Evolutionary conservation across 345 rosid species (phyloP).

Genomic region (Eucalyptus brandiana): DNA sequence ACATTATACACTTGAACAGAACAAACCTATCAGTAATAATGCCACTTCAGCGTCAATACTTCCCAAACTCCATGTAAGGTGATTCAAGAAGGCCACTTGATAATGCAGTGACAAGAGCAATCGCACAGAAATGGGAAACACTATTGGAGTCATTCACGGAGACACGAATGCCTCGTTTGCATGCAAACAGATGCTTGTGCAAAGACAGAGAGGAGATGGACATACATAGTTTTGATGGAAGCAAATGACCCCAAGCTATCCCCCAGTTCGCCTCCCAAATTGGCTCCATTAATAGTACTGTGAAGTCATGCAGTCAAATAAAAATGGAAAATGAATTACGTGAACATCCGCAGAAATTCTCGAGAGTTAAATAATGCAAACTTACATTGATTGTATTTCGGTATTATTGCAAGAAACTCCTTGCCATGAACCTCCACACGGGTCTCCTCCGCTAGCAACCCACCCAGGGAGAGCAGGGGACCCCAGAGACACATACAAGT

Average conservation of each 20-base stretch:
- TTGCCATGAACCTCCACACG: slow-evolving; percentile 91
- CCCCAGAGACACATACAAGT: slow-evolving; percentile 60
- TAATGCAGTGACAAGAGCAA: background rate
- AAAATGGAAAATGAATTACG: background rate
- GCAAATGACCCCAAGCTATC: slow-evolving; percentile 47
- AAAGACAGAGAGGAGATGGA: background rate
- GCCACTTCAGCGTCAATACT: background rate
- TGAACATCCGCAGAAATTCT: background rate
- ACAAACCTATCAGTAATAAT: background rate
- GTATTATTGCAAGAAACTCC: slow-evolving; percentile 69
- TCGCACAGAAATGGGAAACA: background rate
- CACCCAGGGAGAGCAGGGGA: slow-evolving; percentile 83
- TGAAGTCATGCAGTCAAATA: background rate
- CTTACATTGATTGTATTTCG: slow-evolving; percentile 47
- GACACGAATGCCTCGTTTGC: background rate
- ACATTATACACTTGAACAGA: background rate
- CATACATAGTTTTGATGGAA: slow-evolving; percentile 80
- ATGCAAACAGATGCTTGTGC: background rate
- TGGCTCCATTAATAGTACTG: slow-evolving; percentile 81
- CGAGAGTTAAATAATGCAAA: background rate
- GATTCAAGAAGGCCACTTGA: background rate
- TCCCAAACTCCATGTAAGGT: background rate
- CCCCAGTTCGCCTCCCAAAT: slow-evolving; percentile 91
- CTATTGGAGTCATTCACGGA: background rate
- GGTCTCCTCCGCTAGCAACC: slow-evolving; percentile 91